phyloP scores from a whole-genome alignment of 805 yeast genomes.

The Candida khao-thaluensis region DNA sequence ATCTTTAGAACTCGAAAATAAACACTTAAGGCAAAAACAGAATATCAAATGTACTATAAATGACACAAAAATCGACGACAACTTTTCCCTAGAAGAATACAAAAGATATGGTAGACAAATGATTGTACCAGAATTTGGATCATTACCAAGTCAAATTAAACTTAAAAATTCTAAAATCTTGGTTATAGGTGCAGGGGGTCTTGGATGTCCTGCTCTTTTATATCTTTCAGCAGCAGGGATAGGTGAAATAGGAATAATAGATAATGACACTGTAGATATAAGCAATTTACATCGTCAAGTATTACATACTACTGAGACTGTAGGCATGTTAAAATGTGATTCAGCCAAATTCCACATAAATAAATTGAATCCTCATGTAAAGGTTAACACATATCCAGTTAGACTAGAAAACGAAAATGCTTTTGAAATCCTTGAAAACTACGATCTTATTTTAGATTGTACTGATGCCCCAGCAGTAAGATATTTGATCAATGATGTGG shows the following conservation, averaged over 20 bases:
- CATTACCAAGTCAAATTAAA: slow-evolving; percentile 48
- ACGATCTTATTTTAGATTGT: slow-evolving; percentile 85
- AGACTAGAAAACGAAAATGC: slow-evolving; percentile 58
- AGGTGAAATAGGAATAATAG: slow-evolving; percentile 82
- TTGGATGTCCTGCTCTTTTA: slow-evolving; percentile 88
- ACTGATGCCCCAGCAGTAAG: slow-evolving; percentile 91
- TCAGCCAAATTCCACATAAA: slow-evolving; percentile 63
- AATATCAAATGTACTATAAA: background rate
- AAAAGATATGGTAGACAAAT: slow-evolving; percentile 89
- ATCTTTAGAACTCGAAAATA: slow-evolving; percentile 20
- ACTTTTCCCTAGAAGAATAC: slow-evolving; percentile 59
- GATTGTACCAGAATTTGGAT: slow-evolving; percentile 81
- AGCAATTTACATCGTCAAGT: slow-evolving; percentile 91
- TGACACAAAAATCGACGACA: too few relatives aligned
- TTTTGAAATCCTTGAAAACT: slow-evolving; percentile 55
- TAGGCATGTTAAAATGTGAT: slow-evolving; percentile 73
- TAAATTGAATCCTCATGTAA: slow-evolving; percentile 67
- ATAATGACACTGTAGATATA: slow-evolving; percentile 77
- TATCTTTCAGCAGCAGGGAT: slow-evolving; percentile 88
- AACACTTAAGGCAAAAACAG: slow-evolving; percentile 8
- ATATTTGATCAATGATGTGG: slow-evolving; percentile 82
- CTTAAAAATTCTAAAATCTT: slow-evolving; percentile 60
- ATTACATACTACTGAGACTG: slow-evolving; percentile 63
- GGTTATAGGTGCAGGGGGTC: slow-evolving; percentile 95
- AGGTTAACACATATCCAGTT: slow-evolving; percentile 49